Evolutionary conservation across 2,329 filamentous ascomycete genomes (phyloP), one percentile per base, ranked within the genome.

Genomic region (Ophiocordyceps robertsii): DNA sequence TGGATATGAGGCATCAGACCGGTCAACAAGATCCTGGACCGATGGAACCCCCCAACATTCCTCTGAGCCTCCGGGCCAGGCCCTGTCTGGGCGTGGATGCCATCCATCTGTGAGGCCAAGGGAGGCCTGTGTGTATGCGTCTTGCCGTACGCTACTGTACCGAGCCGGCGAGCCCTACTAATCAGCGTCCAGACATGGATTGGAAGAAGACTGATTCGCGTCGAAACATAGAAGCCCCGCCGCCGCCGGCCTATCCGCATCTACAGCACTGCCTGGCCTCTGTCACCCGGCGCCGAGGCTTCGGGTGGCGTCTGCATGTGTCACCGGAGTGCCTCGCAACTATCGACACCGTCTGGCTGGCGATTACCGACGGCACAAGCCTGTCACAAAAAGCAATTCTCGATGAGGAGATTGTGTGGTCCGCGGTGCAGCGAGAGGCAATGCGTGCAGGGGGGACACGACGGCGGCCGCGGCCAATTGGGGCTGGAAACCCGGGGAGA

Each of bases 321-420:
- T 38, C 41, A 39, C 37, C 37, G 17, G 40, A 32, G 35, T 37
- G 32, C 21, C 32, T 16, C 32, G 21, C 27, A 35, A 21, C 19
- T 11, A 16, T 38, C n/a, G 35, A 41, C 43, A 38, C 43, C 31
- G 36, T 41, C 29, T 41, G 33, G 39, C 30, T 32, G 35, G 39
- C 29, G 29, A 41, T 37, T 8, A 29, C 39, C 29, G 31, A 29
- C 29, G 37, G 35, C 27, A 24, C n/a, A 41, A 19, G 43, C 30
- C 43, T 48, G 46, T 41, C 46, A 43, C 39, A 40, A 42, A 47
- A 43, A 47, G 42, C 32, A 44, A 46, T 19, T 41, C 35, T 27
- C 29, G 37, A 38, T 38, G 29, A 41, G 37, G 38, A 29, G n/a
- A 39, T 9, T 24, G 35, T 19, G 24, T 36, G 40, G 40, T 38